Base-by-base conservation (phyloP, 495 filamentous ascomycete genomes). In the Penicillium coprophilum region DNA sequence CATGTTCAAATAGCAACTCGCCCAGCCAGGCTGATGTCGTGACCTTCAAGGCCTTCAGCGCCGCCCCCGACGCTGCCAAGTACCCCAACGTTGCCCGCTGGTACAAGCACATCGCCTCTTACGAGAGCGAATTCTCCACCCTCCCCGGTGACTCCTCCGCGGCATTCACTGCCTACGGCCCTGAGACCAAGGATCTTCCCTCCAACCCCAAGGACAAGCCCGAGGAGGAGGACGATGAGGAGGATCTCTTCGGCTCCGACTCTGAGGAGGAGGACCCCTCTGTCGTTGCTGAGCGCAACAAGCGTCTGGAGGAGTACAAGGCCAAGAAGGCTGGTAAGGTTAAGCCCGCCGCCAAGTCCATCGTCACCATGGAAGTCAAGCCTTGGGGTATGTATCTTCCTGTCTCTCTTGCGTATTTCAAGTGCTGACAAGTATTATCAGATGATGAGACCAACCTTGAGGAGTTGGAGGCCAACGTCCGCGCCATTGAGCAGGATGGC, bases 101-200 rank as follows among this genome's bases (percentile, higher is more conserved):
- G 94, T 96, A 96, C 84, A 96, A 95, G 83, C 92, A 98, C 85
- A 95, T 96, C 70, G 84, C 87, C 63, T 86, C 88, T 58, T 96
- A 88, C 79, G 85, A 90, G 80, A 80, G 87, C 55, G 94, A 96
- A 71, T 97, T 97, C 83, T 77, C 87, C 61, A 87, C 87, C 57
- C 89, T 98, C 32, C 82, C 91, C 47, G 94, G 94, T 76, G 95
- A 98, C 74, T 83, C 92, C 63, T 89, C 89, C 68, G 88, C 89
- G 79, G 80, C 84, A 59, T 88, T 87, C 81, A 93, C 90, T 59
- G 81, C 86, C 66, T 98, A 97, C 77, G 94, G 95, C 59, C 95
- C 94, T 44, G 95, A 96, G 66, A 77, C 80, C 53, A 73, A 77
- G 56, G 86, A 87, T 72, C 77, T 87, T 46, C 85, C 92, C 46